Percentiles rank a stretch among this genome's conserved stretches.
Conservation (phyloP, 345 rosid genomes). For the Lenwebbia sp. region DNA sequence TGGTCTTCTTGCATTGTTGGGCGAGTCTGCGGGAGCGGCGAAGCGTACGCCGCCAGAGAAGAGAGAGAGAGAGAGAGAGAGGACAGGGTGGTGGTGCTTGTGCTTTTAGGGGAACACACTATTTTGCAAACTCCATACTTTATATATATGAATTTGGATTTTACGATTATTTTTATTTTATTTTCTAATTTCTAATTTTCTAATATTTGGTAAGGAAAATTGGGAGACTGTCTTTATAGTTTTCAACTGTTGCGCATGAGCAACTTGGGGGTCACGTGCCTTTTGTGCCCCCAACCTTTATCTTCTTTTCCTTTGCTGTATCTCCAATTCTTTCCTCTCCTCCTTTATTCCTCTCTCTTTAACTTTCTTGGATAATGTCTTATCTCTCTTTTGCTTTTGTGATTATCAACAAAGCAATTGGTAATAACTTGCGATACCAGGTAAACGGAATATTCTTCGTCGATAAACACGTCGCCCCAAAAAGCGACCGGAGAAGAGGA, state of each 20-base stretch:
- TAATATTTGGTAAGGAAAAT: not conserved
- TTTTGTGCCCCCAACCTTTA: not conserved
- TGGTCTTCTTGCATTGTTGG: not conserved
- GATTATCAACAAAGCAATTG: not conserved
- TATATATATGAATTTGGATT: not conserved
- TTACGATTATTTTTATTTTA: not conserved
- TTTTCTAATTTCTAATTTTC: not conserved
- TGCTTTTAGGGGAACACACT: not conserved
- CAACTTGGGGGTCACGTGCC: constrained; percentile 8
- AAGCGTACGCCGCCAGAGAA: not conserved
- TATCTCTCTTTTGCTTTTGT: not conserved
- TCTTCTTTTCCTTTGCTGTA: not conserved
- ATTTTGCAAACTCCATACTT: not conserved
- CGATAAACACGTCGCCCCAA: not conserved
- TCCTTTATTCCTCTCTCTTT: not conserved
- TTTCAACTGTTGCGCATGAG: not conserved
- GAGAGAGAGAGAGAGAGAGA: not conserved
- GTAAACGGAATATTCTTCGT: not conserved
- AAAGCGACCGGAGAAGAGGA: too few species aligned
- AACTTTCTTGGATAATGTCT: not conserved
- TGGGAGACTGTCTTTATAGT: not conserved
- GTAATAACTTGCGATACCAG: not conserved
- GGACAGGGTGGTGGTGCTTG: not conserved
- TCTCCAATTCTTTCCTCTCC: not conserved
- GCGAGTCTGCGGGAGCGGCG: not conserved